Evolutionary conservation across 2,329 filamentous ascomycete genomes (phyloP), one percentile per base, ranked within the genome.

Genomic region (Beauveria scarabaeidicola): DNA sequence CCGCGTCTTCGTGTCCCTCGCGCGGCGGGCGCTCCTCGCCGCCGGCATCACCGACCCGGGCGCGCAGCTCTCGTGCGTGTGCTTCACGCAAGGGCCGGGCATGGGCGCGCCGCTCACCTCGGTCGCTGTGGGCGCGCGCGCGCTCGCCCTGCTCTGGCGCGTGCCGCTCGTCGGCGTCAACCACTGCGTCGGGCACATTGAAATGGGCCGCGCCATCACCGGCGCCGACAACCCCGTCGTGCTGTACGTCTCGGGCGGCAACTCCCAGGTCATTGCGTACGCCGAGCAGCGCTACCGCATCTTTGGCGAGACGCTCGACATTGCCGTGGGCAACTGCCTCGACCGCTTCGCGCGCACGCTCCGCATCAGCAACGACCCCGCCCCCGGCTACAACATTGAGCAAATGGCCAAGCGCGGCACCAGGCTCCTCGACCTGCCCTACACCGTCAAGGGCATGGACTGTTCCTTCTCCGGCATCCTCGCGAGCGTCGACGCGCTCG

Each of bases 371-470:
- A 99, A 99, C 72, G 93, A 99, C 72, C 94, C 94, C 0, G 94
- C 94, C 1, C 94, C 94, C 0, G 94, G 94, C 1, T 97, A 97
- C 75, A 99, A 99, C 71, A 97, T 99, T 66, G 94, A 99, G 77
- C 90, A 96, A 75, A 78, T 97, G 53, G 94, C 94, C 62, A 82
- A 81, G 66, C 87, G 88, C 72, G 85, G 86, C 58, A 84, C 84
- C 1, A 83, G 80, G 23, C 77, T 99, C 43, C 79, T 97, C 19
- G 93, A 97, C 65, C 78, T 99, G 29, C 94, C 94, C 2, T 99
- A 99, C 70, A 86, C 92, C 2, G 94, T 99, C 64, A 99, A 99
- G 75, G 94, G 94, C 55, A 99, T 99, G 94, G 94, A 99, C 73
- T 96, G 91, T 68, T 94, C 89, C 25, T 97, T 99, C 74, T 92